Evolutionary conservation across 768 basidiomycete genomes (phyloP).

Genomic region (Lentinula guzmanii): DNA sequence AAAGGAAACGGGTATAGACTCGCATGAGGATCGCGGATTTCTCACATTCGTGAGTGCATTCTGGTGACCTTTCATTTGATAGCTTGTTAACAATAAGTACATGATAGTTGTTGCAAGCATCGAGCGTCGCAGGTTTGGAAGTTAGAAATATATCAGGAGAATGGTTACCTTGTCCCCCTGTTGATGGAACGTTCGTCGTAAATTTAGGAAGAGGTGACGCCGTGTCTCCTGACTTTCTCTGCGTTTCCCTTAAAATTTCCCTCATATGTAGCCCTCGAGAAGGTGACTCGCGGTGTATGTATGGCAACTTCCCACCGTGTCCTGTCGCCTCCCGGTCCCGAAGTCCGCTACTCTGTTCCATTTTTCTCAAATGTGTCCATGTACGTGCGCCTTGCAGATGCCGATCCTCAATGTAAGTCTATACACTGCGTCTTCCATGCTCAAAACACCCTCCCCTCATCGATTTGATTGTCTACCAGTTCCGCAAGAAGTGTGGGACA

Average conservation of each 20-base stretch:
- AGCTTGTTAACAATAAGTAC: not conserved
- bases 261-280: constrained; percentile 6
- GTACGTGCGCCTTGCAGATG: not conserved
- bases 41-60: constrained; percentile 1
- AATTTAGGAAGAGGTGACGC: constrained; percentile 42
- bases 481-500: constrained; percentile 1
- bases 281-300: not conserved
- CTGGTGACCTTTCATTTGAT: not conserved
- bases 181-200: constrained; percentile 50
- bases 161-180: constrained; percentile 54
- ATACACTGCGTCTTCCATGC: not conserved
- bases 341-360: constrained; percentile 5
- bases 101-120: constrained; percentile 46
- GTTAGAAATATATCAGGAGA: constrained; percentile 50
- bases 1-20: not conserved
- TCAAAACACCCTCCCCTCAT: not conserved
- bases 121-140: constrained; percentile 47
- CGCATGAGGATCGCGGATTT: constrained; percentile 3
- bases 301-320: constrained; percentile 6
- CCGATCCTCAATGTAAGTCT: constrained; percentile 1
- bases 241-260: not conserved
- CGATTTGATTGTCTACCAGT: not conserved
- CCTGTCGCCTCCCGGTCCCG: not conserved
- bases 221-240: constrained; percentile 21
- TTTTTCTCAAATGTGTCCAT: constrained; percentile 3